A percentile compares a stretch with the other conserved stretches of the same genome.
phyloP scores from a whole-genome alignment of 2,329 filamentous ascomycete species.

The Chalara sp. region DNA sequence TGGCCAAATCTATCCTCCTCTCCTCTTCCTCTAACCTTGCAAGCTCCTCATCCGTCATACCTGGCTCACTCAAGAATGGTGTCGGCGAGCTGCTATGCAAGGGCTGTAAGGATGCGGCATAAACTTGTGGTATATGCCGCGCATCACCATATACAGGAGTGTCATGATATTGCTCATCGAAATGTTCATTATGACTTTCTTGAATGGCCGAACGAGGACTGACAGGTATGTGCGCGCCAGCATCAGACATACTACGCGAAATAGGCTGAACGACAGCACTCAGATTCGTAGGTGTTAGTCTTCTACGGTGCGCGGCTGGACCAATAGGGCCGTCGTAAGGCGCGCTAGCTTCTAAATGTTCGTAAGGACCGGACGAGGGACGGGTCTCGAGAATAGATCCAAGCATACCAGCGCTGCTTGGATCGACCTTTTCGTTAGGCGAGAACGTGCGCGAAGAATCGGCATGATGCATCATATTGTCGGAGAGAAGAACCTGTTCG shows the following conservation, averaged over 20 bases:
- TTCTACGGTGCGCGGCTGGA: neutral
- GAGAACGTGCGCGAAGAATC: neutral
- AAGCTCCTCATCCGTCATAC: slow-evolving; percentile 21
- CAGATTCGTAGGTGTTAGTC: neutral
- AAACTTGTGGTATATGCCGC: slow-evolving; percentile 13
- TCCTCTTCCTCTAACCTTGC: slow-evolving; percentile 24
- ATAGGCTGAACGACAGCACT: neutral
- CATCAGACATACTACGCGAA: too few relatives aligned
- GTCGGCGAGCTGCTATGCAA: neutral
- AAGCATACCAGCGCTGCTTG: neutral
- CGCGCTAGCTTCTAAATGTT: neutral
- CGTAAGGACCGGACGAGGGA: neutral
- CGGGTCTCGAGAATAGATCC: neutral
- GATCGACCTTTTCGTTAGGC: neutral
- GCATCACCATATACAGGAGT: slow-evolving; percentile 13
- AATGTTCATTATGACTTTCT: neutral
- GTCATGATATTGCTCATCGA: slow-evolving; percentile 1
- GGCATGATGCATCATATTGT: neutral
- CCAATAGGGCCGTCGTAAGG: neutral
- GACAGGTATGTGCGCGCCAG: neutral
- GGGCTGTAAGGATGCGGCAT: neutral
- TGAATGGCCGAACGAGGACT: neutral
- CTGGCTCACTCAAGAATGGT: slow-evolving; percentile 16
- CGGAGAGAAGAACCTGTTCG: neutral
- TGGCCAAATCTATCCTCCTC: slow-evolving; percentile 37